Conservation (phyloP, 176 grass and related monocot genomes). For the Lolium perenne region DNA sequence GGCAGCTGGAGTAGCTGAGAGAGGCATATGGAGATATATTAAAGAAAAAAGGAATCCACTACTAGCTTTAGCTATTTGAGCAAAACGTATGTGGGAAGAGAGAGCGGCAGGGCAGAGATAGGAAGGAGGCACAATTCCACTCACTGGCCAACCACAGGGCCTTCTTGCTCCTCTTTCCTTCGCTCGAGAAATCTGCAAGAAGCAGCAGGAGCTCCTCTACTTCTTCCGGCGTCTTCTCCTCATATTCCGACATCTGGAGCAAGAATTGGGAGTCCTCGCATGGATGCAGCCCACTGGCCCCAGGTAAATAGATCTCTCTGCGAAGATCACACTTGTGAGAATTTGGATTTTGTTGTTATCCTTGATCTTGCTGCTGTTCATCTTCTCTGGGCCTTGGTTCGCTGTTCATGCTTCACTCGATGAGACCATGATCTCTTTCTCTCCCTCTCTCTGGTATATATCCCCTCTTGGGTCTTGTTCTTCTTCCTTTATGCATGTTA, state of each 20-base stretch:
- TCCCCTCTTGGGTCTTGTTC: conserved; percentile 43
- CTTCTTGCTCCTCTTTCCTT: conserved; percentile 36
- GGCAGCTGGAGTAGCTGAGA: conserved; percentile 42
- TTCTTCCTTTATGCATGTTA: conserved; percentile 50
- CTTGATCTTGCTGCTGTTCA: conserved; percentile 48
- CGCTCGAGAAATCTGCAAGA: conserved; percentile 40
- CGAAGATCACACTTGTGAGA: conserved; percentile 45
- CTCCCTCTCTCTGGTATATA: neutral
- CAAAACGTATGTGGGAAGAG: conserved; percentile 29
- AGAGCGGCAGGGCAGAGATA: neutral
- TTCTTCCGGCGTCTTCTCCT: conserved; percentile 2
- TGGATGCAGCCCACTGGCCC: conserved; percentile 86
- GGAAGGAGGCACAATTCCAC: conserved; percentile 52
- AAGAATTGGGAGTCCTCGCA: conserved; percentile 49
- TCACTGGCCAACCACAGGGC: conserved; percentile 52
- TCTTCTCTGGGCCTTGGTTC: conserved; percentile 39
- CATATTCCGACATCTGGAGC: neutral
- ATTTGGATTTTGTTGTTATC: conserved; percentile 30
- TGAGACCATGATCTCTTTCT: conserved; percentile 5
- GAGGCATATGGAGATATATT: conserved; percentile 48
- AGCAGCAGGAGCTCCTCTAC: conserved; percentile 24
- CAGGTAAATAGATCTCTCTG: conserved; percentile 58
- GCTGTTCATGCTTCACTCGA: conserved; percentile 39
- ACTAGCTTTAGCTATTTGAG: conserved; percentile 47
- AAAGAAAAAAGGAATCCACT: conserved; percentile 55